Conservation (phyloP, 257 asterid genomes). For the Nicotiana undulata region DNA sequence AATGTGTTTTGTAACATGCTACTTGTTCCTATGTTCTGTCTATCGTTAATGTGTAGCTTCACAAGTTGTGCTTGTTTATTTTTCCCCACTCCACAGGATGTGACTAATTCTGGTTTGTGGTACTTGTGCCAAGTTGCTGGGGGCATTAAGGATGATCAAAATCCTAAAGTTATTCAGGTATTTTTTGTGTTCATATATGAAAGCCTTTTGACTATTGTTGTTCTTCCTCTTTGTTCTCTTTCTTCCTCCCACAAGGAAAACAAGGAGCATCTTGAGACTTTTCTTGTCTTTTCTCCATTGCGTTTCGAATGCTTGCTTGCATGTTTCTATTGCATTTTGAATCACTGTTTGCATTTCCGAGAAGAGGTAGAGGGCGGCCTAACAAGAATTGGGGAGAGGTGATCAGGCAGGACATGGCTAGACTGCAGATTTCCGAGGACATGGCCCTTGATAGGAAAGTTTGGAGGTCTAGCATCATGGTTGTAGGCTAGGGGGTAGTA, state of each 20-base stretch:
- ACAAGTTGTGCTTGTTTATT: not conserved
- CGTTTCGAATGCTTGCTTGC: not conserved
- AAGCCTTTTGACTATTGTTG: not conserved
- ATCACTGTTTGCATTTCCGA: not conserved
- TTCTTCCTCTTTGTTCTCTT: not conserved
- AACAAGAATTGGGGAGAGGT: no score
- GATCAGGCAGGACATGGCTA: no score
- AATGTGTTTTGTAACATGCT: not conserved
- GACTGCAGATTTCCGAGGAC: no score
- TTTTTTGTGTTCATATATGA: not conserved
- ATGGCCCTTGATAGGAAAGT: no score
- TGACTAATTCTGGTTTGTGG: slow-evolving; percentile 71
- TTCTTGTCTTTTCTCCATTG: not conserved
- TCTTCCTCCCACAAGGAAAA: not conserved
- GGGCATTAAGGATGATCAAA: slow-evolving; percentile 41
- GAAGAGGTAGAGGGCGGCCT: no score
- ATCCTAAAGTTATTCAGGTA: slow-evolving; percentile 54
- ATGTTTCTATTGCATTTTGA: not conserved
- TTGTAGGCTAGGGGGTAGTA: no score
- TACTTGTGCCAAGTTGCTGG: slow-evolving; percentile 75
- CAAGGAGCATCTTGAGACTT: not conserved
- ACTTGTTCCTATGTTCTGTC: not conserved
- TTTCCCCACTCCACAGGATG: slow-evolving; percentile 34
- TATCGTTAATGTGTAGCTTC: not conserved
- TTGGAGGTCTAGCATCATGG: no score